Conservation (phyloP, 2,329 filamentous ascomycete species). For the Aspergillus phoenicis region DNA sequence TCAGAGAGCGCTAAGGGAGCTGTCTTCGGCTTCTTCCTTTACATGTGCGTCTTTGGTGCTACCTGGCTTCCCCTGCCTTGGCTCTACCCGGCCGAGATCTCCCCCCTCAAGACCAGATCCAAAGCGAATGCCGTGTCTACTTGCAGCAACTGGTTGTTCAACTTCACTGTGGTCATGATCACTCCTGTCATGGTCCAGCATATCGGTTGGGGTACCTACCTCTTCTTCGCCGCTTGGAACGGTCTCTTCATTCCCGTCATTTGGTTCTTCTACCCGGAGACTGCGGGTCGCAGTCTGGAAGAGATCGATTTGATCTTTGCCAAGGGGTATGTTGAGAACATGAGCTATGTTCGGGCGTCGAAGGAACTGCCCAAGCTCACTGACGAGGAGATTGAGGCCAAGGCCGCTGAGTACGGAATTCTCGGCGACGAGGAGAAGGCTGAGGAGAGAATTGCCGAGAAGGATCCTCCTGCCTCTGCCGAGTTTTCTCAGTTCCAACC, state of each 20-base stretch:
- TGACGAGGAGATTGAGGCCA: constrained; percentile 17
- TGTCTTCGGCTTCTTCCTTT: constrained; percentile 24
- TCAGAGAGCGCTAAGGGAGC: constrained; percentile 16
- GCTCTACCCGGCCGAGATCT: constrained; percentile 50
- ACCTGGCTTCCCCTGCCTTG: constrained; percentile 62
- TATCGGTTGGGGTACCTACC: constrained; percentile 38
- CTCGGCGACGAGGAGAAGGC: constrained; percentile 13
- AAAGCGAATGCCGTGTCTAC: constrained; percentile 55
- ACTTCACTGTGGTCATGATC: constrained; percentile 53
- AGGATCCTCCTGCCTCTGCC: constrained; percentile 6
- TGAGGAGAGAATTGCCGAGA: constrained; percentile 11
- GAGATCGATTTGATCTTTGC: constrained; percentile 38
- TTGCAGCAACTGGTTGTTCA: constrained; percentile 54
- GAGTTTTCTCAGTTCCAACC: constrained; percentile 13
- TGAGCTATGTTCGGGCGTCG: constrained; percentile 15
- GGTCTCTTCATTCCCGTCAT: constrained; percentile 49
- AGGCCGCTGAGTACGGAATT: constrained; percentile 15
- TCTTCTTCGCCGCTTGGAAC: constrained; percentile 37
- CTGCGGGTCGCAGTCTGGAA: constrained; percentile 38
- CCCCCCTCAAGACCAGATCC: constrained; percentile 49
- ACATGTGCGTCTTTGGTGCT: constrained; percentile 25
- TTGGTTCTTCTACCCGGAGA: constrained; percentile 53
- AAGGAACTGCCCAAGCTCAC: constrained; percentile 13
- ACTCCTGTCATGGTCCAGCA: constrained; percentile 35
- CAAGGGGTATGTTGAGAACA: constrained; percentile 28